These are phyloP conservation scores for Coccomyxa sp. DNA, from an alignment of 139 green algal genomes.

Conservation along the genomic window DNA sequence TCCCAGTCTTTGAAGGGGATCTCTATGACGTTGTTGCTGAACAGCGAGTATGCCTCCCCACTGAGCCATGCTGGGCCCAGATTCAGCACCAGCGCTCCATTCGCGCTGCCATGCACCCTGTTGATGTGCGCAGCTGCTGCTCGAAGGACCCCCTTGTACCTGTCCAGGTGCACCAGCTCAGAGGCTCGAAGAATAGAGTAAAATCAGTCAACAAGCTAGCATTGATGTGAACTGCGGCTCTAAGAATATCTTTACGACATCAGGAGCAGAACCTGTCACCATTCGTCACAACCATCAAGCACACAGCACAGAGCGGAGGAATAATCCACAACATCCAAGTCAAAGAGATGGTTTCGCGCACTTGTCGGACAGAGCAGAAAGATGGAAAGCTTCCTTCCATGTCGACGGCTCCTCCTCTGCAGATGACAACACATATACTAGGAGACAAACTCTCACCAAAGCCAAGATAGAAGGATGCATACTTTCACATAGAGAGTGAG, in stretches of 20 bases:
- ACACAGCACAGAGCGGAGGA: no score
- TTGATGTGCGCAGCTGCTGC: constrained; percentile 8
- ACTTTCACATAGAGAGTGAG: background rate
- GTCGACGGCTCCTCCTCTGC: constrained; percentile 26
- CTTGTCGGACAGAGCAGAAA: constrained; percentile 22
- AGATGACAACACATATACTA: background rate
- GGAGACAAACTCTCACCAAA: background rate
- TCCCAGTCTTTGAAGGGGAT: constrained; percentile 34
- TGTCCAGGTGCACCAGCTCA: background rate
- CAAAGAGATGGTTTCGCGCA: background rate
- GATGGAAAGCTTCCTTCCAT: constrained; percentile 32
- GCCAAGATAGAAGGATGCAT: background rate
- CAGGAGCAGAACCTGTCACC: no score
- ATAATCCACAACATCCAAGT: no score
- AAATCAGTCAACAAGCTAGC: no score
- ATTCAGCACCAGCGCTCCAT: constrained; percentile 23
- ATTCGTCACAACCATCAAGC: no score
- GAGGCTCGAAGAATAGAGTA: background rate
- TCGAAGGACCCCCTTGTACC: constrained; percentile 19
- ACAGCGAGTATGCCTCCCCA: constrained; percentile 19
- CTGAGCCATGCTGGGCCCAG: constrained; percentile 25
- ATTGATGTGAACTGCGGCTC: no score
- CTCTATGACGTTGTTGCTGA: constrained; percentile 29
- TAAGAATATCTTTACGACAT: no score
- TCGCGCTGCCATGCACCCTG: background rate